Percentiles rank a stretch among this genome's conserved stretches.
phyloP scores from a whole-genome alignment of 1,284 basidiomycete species.

The Mycena citricolor region DNA sequence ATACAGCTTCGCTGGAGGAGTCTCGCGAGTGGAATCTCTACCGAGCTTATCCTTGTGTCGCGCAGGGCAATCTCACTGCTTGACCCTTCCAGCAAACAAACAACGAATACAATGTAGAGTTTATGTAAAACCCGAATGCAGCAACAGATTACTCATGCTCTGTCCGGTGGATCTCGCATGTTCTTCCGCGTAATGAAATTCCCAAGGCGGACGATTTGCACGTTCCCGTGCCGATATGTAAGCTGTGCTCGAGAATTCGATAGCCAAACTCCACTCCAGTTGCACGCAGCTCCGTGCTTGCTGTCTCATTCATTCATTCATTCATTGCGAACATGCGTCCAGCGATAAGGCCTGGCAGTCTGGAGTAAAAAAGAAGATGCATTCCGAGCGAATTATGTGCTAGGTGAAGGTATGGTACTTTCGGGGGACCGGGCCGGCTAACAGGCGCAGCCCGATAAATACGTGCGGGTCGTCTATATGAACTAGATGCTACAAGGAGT shows the following conservation, averaged over 20 bases:
- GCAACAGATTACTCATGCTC: background rate
- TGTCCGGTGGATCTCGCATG: background rate
- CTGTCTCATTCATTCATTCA: background rate
- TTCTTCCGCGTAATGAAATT: background rate
- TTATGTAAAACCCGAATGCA: background rate
- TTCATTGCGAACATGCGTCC: background rate
- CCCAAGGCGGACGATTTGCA: background rate
- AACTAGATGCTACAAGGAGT: slow-evolving; percentile 22
- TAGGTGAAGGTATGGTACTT: slow-evolving; percentile 7
- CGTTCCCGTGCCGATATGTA: background rate
- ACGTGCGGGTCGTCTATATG: slow-evolving; percentile 14
- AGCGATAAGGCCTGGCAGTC: slow-evolving; percentile 2
- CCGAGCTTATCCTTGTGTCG: slow-evolving; percentile 44
- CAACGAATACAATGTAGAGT: background rate
- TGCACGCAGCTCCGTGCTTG: background rate
- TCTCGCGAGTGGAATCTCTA: slow-evolving; percentile 41
- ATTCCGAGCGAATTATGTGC: background rate
- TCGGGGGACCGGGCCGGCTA: background rate
- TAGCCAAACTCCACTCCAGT: background rate
- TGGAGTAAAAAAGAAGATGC: background rate
- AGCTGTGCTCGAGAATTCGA: background rate
- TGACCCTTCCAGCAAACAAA: slow-evolving; percentile 1
- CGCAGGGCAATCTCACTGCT: slow-evolving; percentile 34
- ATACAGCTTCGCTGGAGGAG: slow-evolving; percentile 26
- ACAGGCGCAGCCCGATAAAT: slow-evolving; percentile 1